Percentiles rank a stretch among this genome's conserved stretches.
These are phyloP conservation scores for Cardamine chenopodiifolia DNA, from an alignment of 345 rosid genomes.

Conservation along the genomic window DNA sequence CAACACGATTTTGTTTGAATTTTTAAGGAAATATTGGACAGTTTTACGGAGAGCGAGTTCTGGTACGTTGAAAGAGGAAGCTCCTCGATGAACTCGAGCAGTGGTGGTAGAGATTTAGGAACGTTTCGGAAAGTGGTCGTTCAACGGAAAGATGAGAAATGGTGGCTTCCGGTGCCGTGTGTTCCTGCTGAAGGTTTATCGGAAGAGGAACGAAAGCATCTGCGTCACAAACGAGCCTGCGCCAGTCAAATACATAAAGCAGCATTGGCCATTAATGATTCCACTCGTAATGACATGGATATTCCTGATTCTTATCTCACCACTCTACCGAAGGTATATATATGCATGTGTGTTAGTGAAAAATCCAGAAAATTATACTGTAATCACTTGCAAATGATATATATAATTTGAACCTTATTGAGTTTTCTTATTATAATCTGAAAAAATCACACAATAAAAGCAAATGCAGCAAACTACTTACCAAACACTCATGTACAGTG, in stretches of 20 bases:
- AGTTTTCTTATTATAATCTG: too few species aligned
- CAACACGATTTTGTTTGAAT: neutral
- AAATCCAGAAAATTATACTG: too few species aligned
- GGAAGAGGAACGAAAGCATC: slow-evolving; percentile 65
- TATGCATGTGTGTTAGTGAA: neutral
- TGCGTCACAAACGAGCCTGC: slow-evolving; percentile 69
- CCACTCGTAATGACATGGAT: slow-evolving; percentile 81
- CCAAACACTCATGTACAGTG: too few species aligned
- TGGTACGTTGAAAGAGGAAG: slow-evolving; percentile 91
- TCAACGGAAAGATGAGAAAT: slow-evolving; percentile 83
- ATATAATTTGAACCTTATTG: too few species aligned
- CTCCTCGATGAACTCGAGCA: slow-evolving; percentile 66
- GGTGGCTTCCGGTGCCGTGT: slow-evolving; percentile 98
- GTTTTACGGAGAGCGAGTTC: slow-evolving; percentile 75
- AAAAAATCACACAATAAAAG: too few species aligned
- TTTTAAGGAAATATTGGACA: slow-evolving; percentile 77
- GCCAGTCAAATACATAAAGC: slow-evolving; percentile 94
- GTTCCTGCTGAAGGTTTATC: slow-evolving; percentile 81
- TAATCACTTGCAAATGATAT: too few species aligned
- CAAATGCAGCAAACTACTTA: too few species aligned
- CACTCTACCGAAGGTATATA: slow-evolving; percentile 80
- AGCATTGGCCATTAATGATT: slow-evolving; percentile 86
- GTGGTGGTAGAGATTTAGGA: slow-evolving; percentile 65
- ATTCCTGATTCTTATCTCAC: slow-evolving; percentile 80
- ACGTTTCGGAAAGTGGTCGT: slow-evolving; percentile 68